Base-by-base conservation (phyloP, 306 rosid species). In the Sechiopsis laciniata region DNA sequence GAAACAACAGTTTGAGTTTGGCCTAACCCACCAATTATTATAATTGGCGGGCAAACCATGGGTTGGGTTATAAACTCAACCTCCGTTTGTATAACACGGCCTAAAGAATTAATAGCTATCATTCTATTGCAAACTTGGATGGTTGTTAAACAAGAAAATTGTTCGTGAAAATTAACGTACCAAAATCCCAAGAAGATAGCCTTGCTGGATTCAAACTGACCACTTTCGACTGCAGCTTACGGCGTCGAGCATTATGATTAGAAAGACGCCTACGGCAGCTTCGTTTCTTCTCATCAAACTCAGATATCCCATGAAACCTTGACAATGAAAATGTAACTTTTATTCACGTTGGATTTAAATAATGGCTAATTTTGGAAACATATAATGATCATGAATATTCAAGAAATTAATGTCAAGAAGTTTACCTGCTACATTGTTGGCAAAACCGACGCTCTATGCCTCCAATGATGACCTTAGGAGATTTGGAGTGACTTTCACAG, bases 191-290 rank as follows among this genome's bases (percentile, higher is more conserved):
- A n/a, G 95, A 90, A 78, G 87, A 81, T 69, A 85, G 80, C 53
- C 82, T 69, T 22, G 91, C 76, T 53, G 88, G 79, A 75, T 87
- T 87, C 72, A 85, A 57, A 46, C 71, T 83, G 72, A 79, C 67
- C 56, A 85, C 83, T 72, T 84, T 86, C 22, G 84, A 79, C 68
- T 77, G 97, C 45, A 94, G 91, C 83, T 93, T 93, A 75, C 97
- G 98, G 24, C 98, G 98, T 85, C 98, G 89, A 73, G 98, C 96
- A 80, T 93, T 93, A 77, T 93, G 98, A 88, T 93, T 92, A 19
- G 85, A 88, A 55, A 93, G 98, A 74, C 97, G 97, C n/a, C 81
- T 86, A 57, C 97, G 90, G 80, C 97, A 93, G 84, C 97, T 93
- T 84, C 98, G 88, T 81, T 93, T 93, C 76, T 85, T 85, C 22